These are phyloP conservation scores for Xylaria cubensis DNA, from an alignment of 495 filamentous ascomycete genomes.

Conservation along the genomic window DNA sequence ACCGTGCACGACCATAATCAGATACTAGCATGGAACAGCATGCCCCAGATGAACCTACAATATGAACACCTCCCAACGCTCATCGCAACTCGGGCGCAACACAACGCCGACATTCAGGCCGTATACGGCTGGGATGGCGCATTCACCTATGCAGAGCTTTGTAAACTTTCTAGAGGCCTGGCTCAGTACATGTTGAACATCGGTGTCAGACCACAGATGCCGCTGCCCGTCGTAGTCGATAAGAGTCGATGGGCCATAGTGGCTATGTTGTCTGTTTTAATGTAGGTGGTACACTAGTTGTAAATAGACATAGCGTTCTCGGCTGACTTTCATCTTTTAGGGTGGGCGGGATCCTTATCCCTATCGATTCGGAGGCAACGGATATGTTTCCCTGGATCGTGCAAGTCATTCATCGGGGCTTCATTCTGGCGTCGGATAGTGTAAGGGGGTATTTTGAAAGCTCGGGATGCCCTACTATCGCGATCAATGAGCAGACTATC, in stretches of 20 bases:
- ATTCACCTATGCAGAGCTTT: constrained; percentile 50
- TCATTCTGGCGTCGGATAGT: constrained; percentile 48
- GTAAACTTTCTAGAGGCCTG: constrained; percentile 45
- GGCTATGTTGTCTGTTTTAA: constrained; percentile 55
- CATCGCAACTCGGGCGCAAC: constrained; percentile 40
- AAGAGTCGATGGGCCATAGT: constrained; percentile 54
- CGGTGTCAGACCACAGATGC: constrained; percentile 49
- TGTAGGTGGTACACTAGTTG: constrained; percentile 38
- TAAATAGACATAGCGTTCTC: not conserved
- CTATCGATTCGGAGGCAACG: constrained; percentile 49
- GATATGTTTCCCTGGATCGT: constrained; percentile 50
- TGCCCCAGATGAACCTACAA: constrained; percentile 43
- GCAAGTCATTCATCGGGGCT: constrained; percentile 46
- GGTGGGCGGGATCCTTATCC: constrained; percentile 52
- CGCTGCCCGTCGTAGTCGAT: constrained; percentile 54
- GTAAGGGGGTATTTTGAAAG: constrained; percentile 36
- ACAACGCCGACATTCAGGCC: constrained; percentile 48
- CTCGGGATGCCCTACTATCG: constrained; percentile 45
- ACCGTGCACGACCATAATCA: constrained; percentile 51
- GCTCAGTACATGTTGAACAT: constrained; percentile 50
- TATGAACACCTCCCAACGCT: constrained; percentile 46
- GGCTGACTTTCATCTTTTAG: constrained; percentile 30
- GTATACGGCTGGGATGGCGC: constrained; percentile 55
- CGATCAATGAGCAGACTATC: constrained; percentile 42
- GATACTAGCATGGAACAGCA: constrained; percentile 47